A percentile compares a stretch with the other conserved stretches of the same genome.
Evolutionary conservation across 768 basidiomycete genomes (phyloP).

Genomic region (Tulasnella sp.): DNA sequence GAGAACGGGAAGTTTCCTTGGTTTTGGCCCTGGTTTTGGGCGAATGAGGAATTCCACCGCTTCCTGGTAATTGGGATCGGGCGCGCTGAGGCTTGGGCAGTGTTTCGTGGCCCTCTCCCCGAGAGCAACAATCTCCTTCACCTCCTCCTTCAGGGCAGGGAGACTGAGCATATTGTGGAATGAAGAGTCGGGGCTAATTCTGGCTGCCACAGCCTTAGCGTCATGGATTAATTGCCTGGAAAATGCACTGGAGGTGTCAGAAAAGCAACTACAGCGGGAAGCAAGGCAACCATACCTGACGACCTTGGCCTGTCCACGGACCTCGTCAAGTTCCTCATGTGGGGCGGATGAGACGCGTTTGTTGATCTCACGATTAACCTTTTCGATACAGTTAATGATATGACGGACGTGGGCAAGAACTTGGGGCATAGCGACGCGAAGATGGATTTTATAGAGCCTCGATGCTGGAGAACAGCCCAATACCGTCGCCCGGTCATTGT

Average conservation of each 20-base stretch:
- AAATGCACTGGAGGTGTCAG: too few relatives aligned
- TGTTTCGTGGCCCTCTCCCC: too few relatives aligned
- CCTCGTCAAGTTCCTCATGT: neutral
- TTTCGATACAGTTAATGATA: neutral
- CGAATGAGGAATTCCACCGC: neutral
- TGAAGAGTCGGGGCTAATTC: too few relatives aligned
- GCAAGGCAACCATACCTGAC: too few relatives aligned
- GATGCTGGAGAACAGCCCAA: too few relatives aligned
- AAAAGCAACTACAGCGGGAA: too few relatives aligned
- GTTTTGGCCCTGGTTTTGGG: neutral
- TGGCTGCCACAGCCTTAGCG: too few relatives aligned
- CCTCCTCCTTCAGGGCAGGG: too few relatives aligned
- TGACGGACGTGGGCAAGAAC: neutral
- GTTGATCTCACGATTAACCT: neutral
- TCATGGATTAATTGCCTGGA: too few relatives aligned
- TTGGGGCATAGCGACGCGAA: neutral
- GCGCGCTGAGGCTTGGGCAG: too few relatives aligned
- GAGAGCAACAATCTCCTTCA: too few relatives aligned
- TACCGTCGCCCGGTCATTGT: neutral
- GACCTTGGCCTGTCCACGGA: neutral
- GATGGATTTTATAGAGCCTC: neutral
- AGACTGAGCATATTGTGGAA: neutral
- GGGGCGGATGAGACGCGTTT: neutral
- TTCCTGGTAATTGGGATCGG: neutral
- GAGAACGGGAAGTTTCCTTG: neutral